These are phyloP conservation scores for Ceriops zippeliana DNA, from an alignment of 345 rosid genomes.

Conservation along the genomic window DNA sequence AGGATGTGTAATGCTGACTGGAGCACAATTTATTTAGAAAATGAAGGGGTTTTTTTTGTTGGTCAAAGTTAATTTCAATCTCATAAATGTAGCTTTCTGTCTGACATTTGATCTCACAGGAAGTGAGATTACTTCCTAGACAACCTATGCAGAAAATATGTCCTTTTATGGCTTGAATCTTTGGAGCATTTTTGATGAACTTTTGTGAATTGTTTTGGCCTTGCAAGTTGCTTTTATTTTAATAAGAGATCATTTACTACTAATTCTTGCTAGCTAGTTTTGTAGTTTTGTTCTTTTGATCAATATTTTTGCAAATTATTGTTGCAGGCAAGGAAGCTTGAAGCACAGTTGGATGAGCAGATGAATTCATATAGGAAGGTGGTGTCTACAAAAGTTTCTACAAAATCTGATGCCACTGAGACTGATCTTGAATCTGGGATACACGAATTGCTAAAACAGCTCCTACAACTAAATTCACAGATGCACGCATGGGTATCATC, in stretches of 20 bases:
- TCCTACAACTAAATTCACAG: conserved; percentile 77
- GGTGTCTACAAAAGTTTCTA: conserved; percentile 64
- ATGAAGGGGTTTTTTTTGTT: too few relatives aligned
- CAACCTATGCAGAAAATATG: not conserved
- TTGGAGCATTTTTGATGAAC: too few relatives aligned
- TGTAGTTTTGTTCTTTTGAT: not conserved
- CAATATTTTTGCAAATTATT: conserved; percentile 2
- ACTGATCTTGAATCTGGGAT: conserved; percentile 78
- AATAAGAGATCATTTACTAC: not conserved
- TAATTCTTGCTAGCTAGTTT: not conserved
- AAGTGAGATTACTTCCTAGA: not conserved
- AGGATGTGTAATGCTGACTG: too few relatives aligned
- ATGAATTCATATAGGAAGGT: conserved; percentile 84
- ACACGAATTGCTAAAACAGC: conserved; percentile 59
- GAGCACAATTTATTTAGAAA: too few relatives aligned
- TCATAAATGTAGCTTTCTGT: not conserved
- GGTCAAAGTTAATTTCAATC: not conserved
- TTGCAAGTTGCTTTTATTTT: not conserved
- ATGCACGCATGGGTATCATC: conserved; percentile 99
- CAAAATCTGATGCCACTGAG: conserved; percentile 57
- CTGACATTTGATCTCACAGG: not conserved
- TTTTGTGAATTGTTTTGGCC: too few relatives aligned
- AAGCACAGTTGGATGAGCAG: conserved; percentile 97
- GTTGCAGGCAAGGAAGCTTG: conserved; percentile 85
- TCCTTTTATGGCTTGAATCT: not conserved